phyloP scores from a whole-genome alignment of 345 rosid species.

The Isatis tinctoria region DNA sequence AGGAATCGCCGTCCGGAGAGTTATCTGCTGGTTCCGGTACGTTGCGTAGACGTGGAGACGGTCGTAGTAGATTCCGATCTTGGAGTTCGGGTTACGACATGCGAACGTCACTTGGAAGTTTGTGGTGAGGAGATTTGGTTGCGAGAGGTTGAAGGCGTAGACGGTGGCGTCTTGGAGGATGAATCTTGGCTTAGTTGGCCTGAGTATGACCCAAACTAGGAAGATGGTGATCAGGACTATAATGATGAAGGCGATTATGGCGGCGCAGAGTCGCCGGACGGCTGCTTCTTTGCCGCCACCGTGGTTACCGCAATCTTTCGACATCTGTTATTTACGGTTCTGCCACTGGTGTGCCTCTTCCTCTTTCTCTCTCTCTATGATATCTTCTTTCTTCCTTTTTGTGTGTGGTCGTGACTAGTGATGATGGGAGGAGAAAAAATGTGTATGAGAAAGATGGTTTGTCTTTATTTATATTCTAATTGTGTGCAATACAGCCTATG shows the following conservation, averaged over 20 bases:
- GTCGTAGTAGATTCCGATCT: conserved; percentile 88
- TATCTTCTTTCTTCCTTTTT: not conserved
- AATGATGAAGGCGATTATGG: conserved; percentile 49
- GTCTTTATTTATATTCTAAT: conserved; percentile 15
- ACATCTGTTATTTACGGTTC: conserved; percentile 26
- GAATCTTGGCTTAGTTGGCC: conserved; percentile 73
- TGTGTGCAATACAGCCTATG: not conserved
- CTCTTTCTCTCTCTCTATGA: not conserved
- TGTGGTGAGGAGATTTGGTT: conserved; percentile 68
- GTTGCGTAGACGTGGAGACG: conserved; percentile 65
- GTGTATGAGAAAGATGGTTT: conserved; percentile 8
- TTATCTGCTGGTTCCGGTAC: conserved; percentile 77
- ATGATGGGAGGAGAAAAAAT: conserved; percentile 19
- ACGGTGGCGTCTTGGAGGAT: conserved; percentile 93
- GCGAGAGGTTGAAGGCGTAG: conserved; percentile 71
- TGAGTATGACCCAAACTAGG: conserved; percentile 76
- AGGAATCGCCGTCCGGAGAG: conserved; percentile 53
- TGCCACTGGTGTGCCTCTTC: conserved; percentile 20
- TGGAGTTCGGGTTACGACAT: conserved; percentile 72
- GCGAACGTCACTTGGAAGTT: conserved; percentile 76
- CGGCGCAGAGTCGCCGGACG: conserved; percentile 20
- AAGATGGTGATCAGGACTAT: conserved; percentile 55
- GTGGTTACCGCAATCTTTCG: conserved; percentile 39
- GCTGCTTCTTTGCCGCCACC: conserved; percentile 32
- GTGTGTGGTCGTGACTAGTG: conserved; percentile 19